Evolutionary conservation across 2,329 filamentous ascomycete species (phyloP).

Genomic region (Hysterium pulicare): DNA sequence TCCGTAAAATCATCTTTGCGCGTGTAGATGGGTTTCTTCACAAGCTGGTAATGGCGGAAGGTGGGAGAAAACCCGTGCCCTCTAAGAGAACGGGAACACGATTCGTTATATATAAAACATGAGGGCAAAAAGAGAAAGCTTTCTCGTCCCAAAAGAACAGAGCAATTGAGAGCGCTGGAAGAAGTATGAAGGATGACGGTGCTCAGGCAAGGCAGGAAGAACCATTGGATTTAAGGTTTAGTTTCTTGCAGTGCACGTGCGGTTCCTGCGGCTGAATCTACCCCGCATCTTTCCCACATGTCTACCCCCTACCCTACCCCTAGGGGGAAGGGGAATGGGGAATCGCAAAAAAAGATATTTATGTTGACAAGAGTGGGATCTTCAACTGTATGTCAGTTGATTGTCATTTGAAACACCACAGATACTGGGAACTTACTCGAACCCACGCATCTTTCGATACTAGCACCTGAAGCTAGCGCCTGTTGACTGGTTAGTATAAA

Average conservation of each 20-base stretch:
- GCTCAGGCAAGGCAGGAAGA: too few species aligned
- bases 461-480: constrained; percentile 40
- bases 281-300: background rate
- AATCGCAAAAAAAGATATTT: constrained; percentile 4
- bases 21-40: too few species aligned
- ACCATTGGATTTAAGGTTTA: too few species aligned
- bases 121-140: background rate
- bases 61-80: too few species aligned
- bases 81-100: background rate
- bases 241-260: background rate
- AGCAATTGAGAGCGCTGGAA: background rate
- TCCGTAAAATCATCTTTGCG: too few species aligned
- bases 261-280: background rate
- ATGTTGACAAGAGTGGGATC: constrained; percentile 36
- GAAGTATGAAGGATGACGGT: background rate
- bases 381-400: too few species aligned
- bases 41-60: too few species aligned
- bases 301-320: too few species aligned
- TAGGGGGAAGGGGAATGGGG: too few species aligned
- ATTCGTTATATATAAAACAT: background rate
- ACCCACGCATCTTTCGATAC: constrained; percentile 34
- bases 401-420: too few species aligned
- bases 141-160: background rate
- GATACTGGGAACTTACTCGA: too few species aligned
- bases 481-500: too few species aligned